Evolutionary conservation across 1,139 yeast species (phyloP), one percentile per base, ranked within the genome.

Genomic region (Lodderomyces metapsilosis): DNA sequence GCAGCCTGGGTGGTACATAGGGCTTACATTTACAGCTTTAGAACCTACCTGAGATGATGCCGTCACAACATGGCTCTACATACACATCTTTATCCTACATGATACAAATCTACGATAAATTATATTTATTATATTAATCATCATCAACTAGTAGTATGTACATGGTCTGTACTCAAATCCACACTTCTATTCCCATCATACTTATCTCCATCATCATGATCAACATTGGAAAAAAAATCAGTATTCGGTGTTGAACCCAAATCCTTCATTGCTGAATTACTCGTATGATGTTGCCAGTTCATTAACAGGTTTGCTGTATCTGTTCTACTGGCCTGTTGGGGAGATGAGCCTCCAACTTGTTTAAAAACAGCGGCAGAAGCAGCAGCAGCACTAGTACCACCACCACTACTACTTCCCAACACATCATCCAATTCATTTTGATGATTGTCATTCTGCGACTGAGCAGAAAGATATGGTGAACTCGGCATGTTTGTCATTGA

Each of bases 401-500:
- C n/a, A n/a, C n/a, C n/a, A n/a, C n/a, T n/a, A n/a, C n/a, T n/a
- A 9, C 43, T 38, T 17, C 38, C 40, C 24, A 45, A 44, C 21
- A 43, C 44, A 27, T 45, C 46, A 28, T 41, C 42, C 21, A 45
- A 43, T 25, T 43, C 46, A 25, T 41, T 42, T 21, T 38, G 32
- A 15, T 39, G 37, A 6, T 41, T 37, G 15, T 42, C 43, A 13
- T 9, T 11, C 22, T 27, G 31, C 3, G 35, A n/a, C n/a, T 27
- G 34, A 13, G 40, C 30, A 3, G 49, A 39, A 20, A 33, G 37
- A 25, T 44, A 50, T 11, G 76, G 76, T 8, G 75, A 70, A 2
- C 76, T 69, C 2, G 77, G 76, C 74, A 71, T 71, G 46, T 69
- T 67, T 5, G 55, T 59, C 17, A 57, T 63, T 6, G 56, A 47